Base-by-base conservation (phyloP, 805 yeast genomes). In the Suhomyces vadensis region DNA sequence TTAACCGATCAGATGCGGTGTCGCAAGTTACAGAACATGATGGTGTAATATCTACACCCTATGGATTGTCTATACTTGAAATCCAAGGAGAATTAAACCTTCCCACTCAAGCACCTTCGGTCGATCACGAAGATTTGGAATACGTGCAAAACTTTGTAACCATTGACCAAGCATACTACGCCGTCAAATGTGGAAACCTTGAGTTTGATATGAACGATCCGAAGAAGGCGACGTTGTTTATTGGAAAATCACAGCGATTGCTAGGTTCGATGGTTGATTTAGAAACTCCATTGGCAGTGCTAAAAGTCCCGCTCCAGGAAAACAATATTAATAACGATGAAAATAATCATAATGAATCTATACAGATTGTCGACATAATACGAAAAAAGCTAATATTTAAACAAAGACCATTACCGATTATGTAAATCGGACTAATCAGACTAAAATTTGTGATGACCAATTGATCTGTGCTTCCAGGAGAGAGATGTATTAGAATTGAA, bases 341-440 rank as follows among this genome's bases (percentile, higher is more conserved):
- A 20, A 36, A 11, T 33, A 22, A 14, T 6, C 11, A 13, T 6
- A 35, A 21, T 13, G 60, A 63, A 2, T 52, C 60, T 2, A 74
- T 84, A 4, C 67, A 78, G 48, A 63, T 85, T 52, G 63, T 82
- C 7, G 92, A 85, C 57, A 64, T 87, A 1, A 72, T 87, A 3
- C 64, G 64, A 24, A 73, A 76, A 48, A 84, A 83, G 55, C 61
- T 85, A 14, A 71, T 83, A 6, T 87, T 87, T 57, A 77, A 72
- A 39, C 77, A 78, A 31, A 71, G 95, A 49, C 94, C 95, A 0
- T 66, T 87, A 40, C 95, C 95, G 4, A 81, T 85, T 39, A 85
- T 85, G 91, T 84, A 58, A 69, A 33, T n/a, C n/a, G n/a, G n/a
- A n/a, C n/a, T n/a, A n/a, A n/a, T n/a, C 22, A 9, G 20, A n/a